These are phyloP conservation scores for Penicillium ochrochloron DNA, from an alignment of 495 filamentous ascomycete genomes.

Conservation along the genomic window DNA sequence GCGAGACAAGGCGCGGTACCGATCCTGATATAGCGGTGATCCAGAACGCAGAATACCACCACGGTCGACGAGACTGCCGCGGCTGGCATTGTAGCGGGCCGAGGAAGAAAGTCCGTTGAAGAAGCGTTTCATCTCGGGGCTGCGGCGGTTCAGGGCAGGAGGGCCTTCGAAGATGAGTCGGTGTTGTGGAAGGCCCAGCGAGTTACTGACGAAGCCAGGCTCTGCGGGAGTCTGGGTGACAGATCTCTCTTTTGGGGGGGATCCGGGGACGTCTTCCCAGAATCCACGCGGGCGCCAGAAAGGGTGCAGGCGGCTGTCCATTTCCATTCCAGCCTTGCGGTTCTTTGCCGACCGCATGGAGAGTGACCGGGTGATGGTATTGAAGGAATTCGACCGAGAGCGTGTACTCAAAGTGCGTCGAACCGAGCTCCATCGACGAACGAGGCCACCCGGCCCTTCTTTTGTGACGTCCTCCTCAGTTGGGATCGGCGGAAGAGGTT, in stretches of 20 bases:
- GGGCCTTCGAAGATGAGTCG: conserved; percentile 52
- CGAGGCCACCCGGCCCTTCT: conserved; percentile 44
- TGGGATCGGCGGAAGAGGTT: conserved; percentile 76
- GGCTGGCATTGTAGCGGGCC: conserved; percentile 34
- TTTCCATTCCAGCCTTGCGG: conserved; percentile 46
- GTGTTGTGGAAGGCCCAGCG: conserved; percentile 57
- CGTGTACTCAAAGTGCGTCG: conserved; percentile 62
- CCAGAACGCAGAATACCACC: conserved; percentile 36
- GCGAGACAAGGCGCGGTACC: conserved; percentile 52
- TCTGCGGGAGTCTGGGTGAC: conserved; percentile 26
- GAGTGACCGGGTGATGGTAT: conserved; percentile 45
- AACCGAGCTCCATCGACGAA: conserved; percentile 55
- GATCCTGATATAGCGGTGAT: conserved; percentile 39
- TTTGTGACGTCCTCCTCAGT: conserved; percentile 55
- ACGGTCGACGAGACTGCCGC: conserved; percentile 38
- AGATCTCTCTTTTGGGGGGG: conserved; percentile 31
- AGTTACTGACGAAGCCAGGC: conserved; percentile 50
- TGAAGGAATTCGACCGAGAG: conserved; percentile 59
- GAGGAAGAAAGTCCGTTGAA: conserved; percentile 26
- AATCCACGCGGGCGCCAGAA: conserved; percentile 80
- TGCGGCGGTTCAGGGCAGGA: conserved; percentile 43
- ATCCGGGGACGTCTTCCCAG: conserved; percentile 63
- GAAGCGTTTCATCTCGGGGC: conserved; percentile 41
- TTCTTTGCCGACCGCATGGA: conserved; percentile 52
- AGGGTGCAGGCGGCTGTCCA: conserved; percentile 68